phyloP scores from a whole-genome alignment of 2,329 filamentous ascomycete genomes.

The Hypoxylon sp. region DNA sequence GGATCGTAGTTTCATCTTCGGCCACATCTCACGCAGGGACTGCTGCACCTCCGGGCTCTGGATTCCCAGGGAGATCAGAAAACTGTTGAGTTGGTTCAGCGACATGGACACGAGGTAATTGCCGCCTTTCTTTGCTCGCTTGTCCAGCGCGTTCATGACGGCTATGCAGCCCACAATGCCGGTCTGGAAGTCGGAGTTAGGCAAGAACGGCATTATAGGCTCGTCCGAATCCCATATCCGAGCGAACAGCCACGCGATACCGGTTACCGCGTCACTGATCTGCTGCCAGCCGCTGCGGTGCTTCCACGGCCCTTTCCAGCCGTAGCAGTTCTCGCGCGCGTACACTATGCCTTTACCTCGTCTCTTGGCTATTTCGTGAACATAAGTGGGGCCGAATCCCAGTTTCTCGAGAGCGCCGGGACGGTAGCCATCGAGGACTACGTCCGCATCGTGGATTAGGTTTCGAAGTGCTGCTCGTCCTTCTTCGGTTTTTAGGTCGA shows the following conservation, averaged over 20 bases:
- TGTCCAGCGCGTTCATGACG: conserved; percentile 48
- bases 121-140: conserved; percentile 43
- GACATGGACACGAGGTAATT: conserved; percentile 51
- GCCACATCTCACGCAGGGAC: conserved; percentile 46
- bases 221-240: conserved; percentile 49
- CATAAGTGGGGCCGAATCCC: conserved; percentile 49
- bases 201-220: conserved; percentile 50
- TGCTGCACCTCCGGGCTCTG: conserved; percentile 45
- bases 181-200: conserved; percentile 51
- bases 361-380: conserved; percentile 45
- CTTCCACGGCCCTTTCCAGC: conserved; percentile 52
- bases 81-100: conserved; percentile 51
- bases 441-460: conserved; percentile 51
- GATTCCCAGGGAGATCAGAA: conserved; percentile 49
- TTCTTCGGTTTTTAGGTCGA: conserved; percentile 50
- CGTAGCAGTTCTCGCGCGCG: conserved; percentile 54
- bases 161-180: conserved; percentile 49
- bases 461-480: conserved; percentile 40
- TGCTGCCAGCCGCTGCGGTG: conserved; percentile 54
- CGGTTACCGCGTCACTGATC: conserved; percentile 49
- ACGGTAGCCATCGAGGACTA: conserved; percentile 54
- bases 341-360: conserved; percentile 51
- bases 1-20: conserved; percentile 46
- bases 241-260: conserved; percentile 49
- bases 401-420: conserved; percentile 51